A percentile compares a stretch with the other conserved stretches of the same genome.
These are phyloP conservation scores for Streptanthus diversifolius DNA, from an alignment of 345 rosid species.

Conservation along the genomic window DNA sequence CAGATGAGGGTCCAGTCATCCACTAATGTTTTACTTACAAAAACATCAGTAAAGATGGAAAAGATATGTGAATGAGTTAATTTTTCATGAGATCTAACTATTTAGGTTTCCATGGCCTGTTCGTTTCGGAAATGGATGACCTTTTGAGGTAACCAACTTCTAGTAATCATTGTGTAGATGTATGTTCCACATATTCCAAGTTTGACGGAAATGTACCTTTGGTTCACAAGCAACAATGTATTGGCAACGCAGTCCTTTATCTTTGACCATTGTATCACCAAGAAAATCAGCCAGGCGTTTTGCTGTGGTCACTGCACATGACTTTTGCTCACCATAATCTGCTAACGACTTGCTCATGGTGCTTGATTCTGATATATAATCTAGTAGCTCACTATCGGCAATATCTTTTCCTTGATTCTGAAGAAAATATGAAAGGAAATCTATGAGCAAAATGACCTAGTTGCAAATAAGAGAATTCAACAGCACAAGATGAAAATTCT, in stretches of 20 bases:
- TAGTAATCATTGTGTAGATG: neutral
- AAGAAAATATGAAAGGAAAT: slow-evolving; percentile 21
- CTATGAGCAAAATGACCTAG: slow-evolving; percentile 4
- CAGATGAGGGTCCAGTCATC: neutral
- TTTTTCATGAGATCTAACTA: slow-evolving; percentile 10
- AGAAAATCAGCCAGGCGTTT: slow-evolving; percentile 93
- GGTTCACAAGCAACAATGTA: slow-evolving; percentile 97
- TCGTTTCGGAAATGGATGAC: slow-evolving; percentile 1
- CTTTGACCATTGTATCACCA: slow-evolving; percentile 91
- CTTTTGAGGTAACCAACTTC: neutral
- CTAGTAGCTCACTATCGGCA: slow-evolving; percentile 89
- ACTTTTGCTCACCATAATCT: slow-evolving; percentile 93
- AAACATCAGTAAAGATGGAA: neutral
- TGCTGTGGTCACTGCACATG: slow-evolving; percentile 98
- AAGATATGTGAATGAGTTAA: neutral
- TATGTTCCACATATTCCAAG: neutral
- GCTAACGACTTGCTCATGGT: slow-evolving; percentile 98
- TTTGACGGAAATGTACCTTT: slow-evolving; percentile 45
- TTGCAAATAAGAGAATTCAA: slow-evolving; percentile 5
- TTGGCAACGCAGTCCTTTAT: slow-evolving; percentile 96
- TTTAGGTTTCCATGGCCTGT: neutral
- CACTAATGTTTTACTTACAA: neutral
- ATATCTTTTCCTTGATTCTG: slow-evolving; percentile 92
- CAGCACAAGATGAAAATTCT: slow-evolving; percentile 13
- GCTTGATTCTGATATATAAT: slow-evolving; percentile 97